These are phyloP conservation scores for Apodospora peruviana DNA, from an alignment of 495 filamentous ascomycete species.

Conservation along the genomic window DNA sequence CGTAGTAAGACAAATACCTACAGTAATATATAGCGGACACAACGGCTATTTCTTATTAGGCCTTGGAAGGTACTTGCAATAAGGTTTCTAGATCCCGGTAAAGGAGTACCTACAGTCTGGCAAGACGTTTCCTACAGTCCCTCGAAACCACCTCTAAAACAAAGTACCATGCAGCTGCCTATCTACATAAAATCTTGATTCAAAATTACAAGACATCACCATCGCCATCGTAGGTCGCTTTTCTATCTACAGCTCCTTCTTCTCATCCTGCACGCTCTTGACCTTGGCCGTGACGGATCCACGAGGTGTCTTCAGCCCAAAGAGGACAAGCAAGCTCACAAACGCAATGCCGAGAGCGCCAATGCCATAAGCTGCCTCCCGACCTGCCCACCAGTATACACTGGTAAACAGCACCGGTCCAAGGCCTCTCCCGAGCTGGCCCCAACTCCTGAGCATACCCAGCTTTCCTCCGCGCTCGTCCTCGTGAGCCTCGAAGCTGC, in stretches of 20 bases:
- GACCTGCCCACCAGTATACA: slow-evolving; percentile 98
- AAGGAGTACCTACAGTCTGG: too few relatives aligned
- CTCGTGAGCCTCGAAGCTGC: slow-evolving; percentile 79
- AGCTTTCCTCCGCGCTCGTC: slow-evolving; percentile 79
- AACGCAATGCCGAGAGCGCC: slow-evolving; percentile 74
- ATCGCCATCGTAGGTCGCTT: too few relatives aligned
- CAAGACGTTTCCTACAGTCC: too few relatives aligned
- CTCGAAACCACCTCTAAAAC: too few relatives aligned
- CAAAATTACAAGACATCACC: too few relatives aligned
- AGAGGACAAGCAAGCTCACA: slow-evolving; percentile 67
- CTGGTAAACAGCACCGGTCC: slow-evolving; percentile 88
- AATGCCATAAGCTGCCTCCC: slow-evolving; percentile 74
- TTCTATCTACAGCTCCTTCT: slow-evolving; percentile 39
- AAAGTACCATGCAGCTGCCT: too few relatives aligned
- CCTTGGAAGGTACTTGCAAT: too few relatives aligned
- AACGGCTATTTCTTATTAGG: too few relatives aligned
- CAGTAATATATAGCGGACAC: too few relatives aligned
- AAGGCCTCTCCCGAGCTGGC: slow-evolving; percentile 79
- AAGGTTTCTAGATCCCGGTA: too few relatives aligned
- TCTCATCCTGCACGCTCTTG: slow-evolving; percentile 14
- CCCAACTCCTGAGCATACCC: slow-evolving; percentile 74
- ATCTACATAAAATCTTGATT: too few relatives aligned
- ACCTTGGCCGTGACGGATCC: slow-evolving; percentile 25
- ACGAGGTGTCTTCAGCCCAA: slow-evolving; percentile 51
- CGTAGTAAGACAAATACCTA: too few relatives aligned